phyloP scores from a whole-genome alignment of 371 early-diverging fungal genomes.

The Mucor lusitanicus region DNA sequence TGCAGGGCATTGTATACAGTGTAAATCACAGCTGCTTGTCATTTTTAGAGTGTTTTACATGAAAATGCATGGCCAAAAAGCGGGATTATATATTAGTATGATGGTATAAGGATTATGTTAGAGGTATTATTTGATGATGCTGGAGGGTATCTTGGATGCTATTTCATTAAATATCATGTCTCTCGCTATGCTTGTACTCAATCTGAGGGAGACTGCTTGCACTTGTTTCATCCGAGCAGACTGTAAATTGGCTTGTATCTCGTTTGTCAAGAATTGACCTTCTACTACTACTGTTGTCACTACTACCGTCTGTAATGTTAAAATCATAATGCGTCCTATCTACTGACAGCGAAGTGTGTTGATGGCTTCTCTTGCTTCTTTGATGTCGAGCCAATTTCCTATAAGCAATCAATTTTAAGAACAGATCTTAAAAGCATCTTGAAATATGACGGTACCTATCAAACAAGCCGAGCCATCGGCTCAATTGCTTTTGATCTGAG shows the following conservation, averaged over 20 bases:
- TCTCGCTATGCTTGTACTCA: no score
- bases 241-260: not conserved
- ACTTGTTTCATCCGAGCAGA: not conserved
- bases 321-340: not conserved
- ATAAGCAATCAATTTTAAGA: not conserved
- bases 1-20: no score
- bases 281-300: not conserved
- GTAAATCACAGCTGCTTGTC: no score
- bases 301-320: not conserved
- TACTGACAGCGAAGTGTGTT: no score
- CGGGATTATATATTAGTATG: no score
- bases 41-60: no score
- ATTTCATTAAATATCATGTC: no score
- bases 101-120: no score
- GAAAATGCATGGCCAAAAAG: no score
- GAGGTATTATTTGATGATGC: no score
- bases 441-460: not conserved
- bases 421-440: not conserved
- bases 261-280: not conserved
- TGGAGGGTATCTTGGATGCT: no score
- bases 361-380: not conserved
- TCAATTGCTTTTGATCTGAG: not conserved
- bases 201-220: not conserved
- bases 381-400: not conserved
- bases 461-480: not conserved